Percentiles rank a stretch among this genome's conserved stretches.
Evolutionary conservation across 306 rosid genomes (phyloP).

Genomic region (Dalbergia cultrata): DNA sequence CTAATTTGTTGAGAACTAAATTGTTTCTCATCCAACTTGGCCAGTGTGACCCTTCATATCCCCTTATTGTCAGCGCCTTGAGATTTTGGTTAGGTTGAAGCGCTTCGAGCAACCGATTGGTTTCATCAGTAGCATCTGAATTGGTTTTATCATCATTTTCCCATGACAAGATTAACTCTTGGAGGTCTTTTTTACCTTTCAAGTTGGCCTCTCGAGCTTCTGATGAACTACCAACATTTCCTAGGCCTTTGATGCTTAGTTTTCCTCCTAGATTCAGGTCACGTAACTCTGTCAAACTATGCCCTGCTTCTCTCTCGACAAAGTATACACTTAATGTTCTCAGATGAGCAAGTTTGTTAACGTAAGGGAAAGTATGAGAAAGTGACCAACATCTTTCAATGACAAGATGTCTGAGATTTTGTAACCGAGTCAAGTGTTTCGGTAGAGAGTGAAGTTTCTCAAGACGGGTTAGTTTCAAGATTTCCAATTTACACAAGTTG

Average conservation of each 20-base stretch:
- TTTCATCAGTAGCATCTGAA: too few relatives aligned
- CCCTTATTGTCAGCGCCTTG: neutral
- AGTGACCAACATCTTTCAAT: fast-evolving
- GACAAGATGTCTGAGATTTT: conserved; percentile 32
- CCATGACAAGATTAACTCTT: neutral
- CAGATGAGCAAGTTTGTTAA: neutral
- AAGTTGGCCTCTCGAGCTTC: conserved; percentile 20
- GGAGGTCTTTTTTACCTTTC: neutral
- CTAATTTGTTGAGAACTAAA: neutral
- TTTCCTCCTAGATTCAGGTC: neutral
- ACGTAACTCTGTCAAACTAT: neutral
- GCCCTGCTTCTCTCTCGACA: neutral
- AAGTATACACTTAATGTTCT: conserved; percentile 4
- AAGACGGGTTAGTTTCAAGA: neutral
- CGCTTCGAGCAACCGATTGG: conserved; percentile 17
- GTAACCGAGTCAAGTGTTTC: neutral
- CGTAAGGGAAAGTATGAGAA: neutral
- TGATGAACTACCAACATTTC: neutral
- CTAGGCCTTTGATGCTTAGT: neutral
- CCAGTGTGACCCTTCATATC: neutral
- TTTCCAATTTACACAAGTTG: neutral
- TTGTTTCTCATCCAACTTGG: neutral
- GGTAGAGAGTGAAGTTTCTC: neutral
- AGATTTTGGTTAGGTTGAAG: conserved; percentile 5
- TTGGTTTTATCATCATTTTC: neutral